Percentiles rank a stretch among this genome's conserved stretches.
These are phyloP conservation scores for Leishmania gerbilli DNA, from an alignment of 208 protist species.

Conservation along the genomic window DNA sequence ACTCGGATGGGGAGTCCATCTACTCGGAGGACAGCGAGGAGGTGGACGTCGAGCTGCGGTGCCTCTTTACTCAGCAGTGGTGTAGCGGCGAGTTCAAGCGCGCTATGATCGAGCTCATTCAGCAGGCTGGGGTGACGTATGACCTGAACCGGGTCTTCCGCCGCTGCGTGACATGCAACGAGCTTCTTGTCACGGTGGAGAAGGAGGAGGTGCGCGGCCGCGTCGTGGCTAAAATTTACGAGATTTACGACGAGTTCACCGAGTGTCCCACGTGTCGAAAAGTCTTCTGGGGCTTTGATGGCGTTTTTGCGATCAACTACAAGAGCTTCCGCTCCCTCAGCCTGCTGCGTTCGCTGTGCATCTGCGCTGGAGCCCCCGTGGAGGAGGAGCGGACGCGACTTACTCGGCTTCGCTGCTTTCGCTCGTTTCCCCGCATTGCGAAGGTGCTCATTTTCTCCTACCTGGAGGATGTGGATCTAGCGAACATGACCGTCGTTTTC, in stretches of 20 bases:
- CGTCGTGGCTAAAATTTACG: constrained; percentile 59
- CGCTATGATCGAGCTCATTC: constrained; percentile 54
- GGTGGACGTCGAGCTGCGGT: constrained; percentile 32
- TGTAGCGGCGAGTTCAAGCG: constrained; percentile 38
- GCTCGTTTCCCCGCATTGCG: constrained; percentile 59
- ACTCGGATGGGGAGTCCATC: constrained; percentile 76
- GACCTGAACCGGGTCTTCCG: constrained; percentile 47
- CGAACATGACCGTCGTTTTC: constrained; percentile 42
- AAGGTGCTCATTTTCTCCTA: constrained; percentile 59
- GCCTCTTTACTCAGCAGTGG: constrained; percentile 50
- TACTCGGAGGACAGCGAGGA: constrained; percentile 48
- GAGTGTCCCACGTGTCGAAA: constrained; percentile 69
- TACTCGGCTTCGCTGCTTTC: constrained; percentile 46
- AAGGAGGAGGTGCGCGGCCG: constrained; percentile 46
- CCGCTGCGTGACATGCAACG: constrained; percentile 74
- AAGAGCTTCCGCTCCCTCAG: constrained; percentile 73
- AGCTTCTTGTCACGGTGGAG: constrained; percentile 39
- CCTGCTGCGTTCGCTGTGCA: constrained; percentile 52
- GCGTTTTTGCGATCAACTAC: constrained; percentile 72
- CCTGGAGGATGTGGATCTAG: constrained; percentile 42
- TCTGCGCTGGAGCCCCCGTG: constrained; percentile 33
- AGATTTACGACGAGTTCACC: constrained; percentile 71
- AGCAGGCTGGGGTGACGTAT: constrained; percentile 38
- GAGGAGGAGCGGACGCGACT: constrained; percentile 23
- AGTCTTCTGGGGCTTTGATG: constrained; percentile 83